phyloP scores from a whole-genome alignment of 768 basidiomycete species.

The Hygrophoropsis aurantiaca region DNA sequence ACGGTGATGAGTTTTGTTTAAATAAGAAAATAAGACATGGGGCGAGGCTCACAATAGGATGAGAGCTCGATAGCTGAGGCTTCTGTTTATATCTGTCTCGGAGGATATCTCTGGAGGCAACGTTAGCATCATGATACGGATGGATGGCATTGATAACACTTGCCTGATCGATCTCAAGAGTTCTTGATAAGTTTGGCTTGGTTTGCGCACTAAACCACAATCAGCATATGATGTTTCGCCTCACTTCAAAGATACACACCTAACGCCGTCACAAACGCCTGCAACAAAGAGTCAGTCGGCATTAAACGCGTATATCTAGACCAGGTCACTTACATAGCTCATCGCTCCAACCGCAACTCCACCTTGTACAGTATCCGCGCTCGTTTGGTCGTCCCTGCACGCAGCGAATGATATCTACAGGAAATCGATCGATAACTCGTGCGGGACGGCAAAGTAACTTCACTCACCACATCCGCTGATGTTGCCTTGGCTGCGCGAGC shows the following conservation, averaged over 20 bases:
- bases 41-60: constrained; percentile 62
- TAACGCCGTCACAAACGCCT: constrained; percentile 64
- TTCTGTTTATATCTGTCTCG: constrained; percentile 65
- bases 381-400: constrained; percentile 70
- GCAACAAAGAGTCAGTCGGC: neutral
- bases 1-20: neutral
- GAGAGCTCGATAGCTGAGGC: constrained; percentile 73
- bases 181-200: constrained; percentile 64
- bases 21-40: neutral
- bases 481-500: constrained; percentile 47
- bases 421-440: neutral
- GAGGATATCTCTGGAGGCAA: constrained; percentile 45
- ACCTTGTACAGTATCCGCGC: constrained; percentile 64
- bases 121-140: neutral
- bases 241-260: constrained; percentile 27
- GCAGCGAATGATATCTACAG: constrained; percentile 69
- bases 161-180: constrained; percentile 59
- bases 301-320: neutral
- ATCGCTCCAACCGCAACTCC: constrained; percentile 76
- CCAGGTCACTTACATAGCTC: constrained; percentile 60
- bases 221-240: neutral
- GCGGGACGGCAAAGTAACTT: neutral
- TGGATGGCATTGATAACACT: constrained; percentile 5
- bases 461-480: constrained; percentile 68
- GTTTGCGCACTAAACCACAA: constrained; percentile 39